Conservation (phyloP, 2,329 filamentous ascomycete species). For the Metarhizium humberi region DNA sequence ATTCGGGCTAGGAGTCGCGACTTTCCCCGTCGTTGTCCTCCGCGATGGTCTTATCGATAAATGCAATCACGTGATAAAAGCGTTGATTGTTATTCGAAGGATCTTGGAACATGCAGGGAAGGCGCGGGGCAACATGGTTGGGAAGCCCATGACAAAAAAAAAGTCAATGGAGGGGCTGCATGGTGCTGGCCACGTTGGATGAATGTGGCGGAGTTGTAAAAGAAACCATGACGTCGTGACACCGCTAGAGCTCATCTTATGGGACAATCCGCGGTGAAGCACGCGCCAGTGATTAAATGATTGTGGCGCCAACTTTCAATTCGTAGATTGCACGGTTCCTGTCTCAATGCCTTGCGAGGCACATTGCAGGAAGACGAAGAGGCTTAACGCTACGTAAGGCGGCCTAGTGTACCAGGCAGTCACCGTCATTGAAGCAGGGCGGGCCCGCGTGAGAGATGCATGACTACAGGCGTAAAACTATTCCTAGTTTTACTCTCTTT, state of each 20-base stretch:
- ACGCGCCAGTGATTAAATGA: neutral
- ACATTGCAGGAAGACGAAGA: neutral
- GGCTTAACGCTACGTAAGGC: neutral
- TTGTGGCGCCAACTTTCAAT: neutral
- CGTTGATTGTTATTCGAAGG: neutral
- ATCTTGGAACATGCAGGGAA: slow-evolving; percentile 7
- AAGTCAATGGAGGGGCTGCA: slow-evolving; percentile 14
- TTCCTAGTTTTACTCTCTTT: neutral
- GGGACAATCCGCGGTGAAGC: neutral
- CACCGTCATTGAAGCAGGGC: neutral
- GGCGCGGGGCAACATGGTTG: neutral
- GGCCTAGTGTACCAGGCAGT: no score
- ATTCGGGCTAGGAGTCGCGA: neutral
- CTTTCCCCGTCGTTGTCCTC: neutral
- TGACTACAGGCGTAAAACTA: neutral
- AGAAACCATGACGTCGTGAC: neutral
- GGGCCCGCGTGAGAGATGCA: neutral
- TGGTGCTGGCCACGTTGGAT: neutral
- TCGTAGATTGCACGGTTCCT: neutral
- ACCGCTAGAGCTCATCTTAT: neutral
- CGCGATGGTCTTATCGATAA: slow-evolving; percentile 5
- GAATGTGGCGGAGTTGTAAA: neutral
- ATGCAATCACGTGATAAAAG: neutral
- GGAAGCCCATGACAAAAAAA: neutral
- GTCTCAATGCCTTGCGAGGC: neutral